Evolutionary conservation across 140 eudicot genomes (phyloP), one percentile per base, ranked within the genome.

Genomic region (Ambrosia hybrid): DNA sequence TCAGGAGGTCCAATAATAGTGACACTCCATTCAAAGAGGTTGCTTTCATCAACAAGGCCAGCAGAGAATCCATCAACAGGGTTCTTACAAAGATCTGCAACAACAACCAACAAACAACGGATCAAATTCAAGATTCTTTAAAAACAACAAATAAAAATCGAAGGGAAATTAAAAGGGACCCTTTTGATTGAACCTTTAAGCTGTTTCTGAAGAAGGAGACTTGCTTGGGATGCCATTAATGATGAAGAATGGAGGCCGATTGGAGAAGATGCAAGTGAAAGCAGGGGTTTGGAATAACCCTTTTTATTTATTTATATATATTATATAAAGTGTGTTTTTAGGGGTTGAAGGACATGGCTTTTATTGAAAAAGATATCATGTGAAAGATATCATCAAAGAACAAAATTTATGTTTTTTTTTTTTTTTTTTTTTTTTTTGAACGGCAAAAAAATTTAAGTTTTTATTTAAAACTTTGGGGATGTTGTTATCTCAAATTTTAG

Each of bases 1-100:
- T 91, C 99, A 14, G 99, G 99, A 7, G 99, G 99, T 4, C 99
- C 99, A 46, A 91, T 91, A n/a, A 94, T 79, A 4, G 97, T 94
- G 45, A 94, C 97, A 80, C 96, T 94, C 99, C 99, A 94, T 80
- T 94, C 97, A 65, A 94, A 94, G 9, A 94, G 60, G 76, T 90
- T 94, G 75, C 74, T 85, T 73, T 94, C 97, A 75, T 94, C 96
- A 53, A 88, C 87, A 79, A 94, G 91, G 12, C 99, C 99, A 6
- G 97, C 99, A 33, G 97, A 94, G 76, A 94, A 94, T 46, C 97
- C 99, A 84, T 94, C 99, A 43, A 94, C 99, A 6, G 99, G 97
- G 77, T 94, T 62, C 61, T 88, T 91, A 77, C 92, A 86, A 65
- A 94, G 99, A 94, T 94, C 99, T 94, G 80, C 64, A 74, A 9